phyloP scores from a whole-genome alignment of 2,329 filamentous ascomycete genomes.

The Setomelanomma holmii region DNA sequence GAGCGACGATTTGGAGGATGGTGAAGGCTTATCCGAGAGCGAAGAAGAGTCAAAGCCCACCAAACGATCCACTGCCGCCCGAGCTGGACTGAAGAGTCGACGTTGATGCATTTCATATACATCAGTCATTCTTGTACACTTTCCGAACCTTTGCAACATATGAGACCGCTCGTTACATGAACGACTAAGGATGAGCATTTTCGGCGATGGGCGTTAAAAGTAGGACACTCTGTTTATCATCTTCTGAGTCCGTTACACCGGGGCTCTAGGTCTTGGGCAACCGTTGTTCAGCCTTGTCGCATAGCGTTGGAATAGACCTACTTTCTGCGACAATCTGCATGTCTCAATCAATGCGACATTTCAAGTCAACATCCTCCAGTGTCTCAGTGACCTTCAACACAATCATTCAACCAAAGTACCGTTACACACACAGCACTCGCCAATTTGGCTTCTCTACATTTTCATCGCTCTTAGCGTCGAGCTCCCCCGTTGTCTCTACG shows the following conservation, averaged over 20 bases:
- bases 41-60: slow-evolving; percentile 50
- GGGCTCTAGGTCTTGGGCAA: no score
- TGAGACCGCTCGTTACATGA: no score
- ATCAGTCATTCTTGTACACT: slow-evolving; percentile 2
- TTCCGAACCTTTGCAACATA: no score
- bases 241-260: background rate
- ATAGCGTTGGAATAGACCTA: slow-evolving; percentile 2
- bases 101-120: slow-evolving; percentile 19
- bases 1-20: slow-evolving; percentile 55
- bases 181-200: no score
- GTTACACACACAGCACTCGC: no score
- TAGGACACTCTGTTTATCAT: background rate
- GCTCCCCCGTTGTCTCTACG: no score
- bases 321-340: background rate
- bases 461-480: no score
- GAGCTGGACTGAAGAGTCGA: slow-evolving; percentile 39
- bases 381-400: no score
- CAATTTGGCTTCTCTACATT: no score
- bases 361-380: no score
- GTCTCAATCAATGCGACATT: background rate
- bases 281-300: background rate
- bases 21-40: slow-evolving; percentile 52
- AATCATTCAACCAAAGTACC: no score
- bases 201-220: background rate
- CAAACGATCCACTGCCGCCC: slow-evolving; percentile 42